A percentile compares a stretch with the other conserved stretches of the same genome.
Evolutionary conservation across 306 rosid genomes (phyloP).

Genomic region (Gillenia trifoliata): DNA sequence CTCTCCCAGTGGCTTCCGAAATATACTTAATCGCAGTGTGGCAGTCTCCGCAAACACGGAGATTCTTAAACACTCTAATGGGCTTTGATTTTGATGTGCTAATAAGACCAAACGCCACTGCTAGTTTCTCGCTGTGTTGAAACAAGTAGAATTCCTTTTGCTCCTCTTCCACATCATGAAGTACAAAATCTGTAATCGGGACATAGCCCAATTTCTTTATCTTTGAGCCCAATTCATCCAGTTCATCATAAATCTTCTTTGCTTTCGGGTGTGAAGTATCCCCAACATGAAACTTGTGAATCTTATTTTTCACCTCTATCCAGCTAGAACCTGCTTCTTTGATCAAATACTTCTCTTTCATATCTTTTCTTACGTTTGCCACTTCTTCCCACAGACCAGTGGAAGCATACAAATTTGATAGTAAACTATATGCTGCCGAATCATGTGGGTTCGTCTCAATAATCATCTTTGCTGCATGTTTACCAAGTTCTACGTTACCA

Average conservation of each 20-base stretch:
- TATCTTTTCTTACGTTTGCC: constrained; percentile 15
- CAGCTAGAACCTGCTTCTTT: constrained; percentile 27
- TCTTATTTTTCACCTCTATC: constrained; percentile 16
- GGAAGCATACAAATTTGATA: constrained; percentile 22
- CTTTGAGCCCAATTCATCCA: constrained; percentile 2
- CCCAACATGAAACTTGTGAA: constrained; percentile 25
- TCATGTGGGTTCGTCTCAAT: constrained; percentile 17
- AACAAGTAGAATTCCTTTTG: constrained; percentile 14
- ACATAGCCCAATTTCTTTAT: constrained; percentile 20
- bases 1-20: constrained; percentile 19
- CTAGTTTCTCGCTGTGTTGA: constrained; percentile 30
- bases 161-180: constrained; percentile 20
- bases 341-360: constrained; percentile 19
- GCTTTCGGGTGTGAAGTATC: constrained; percentile 19
- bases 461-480: constrained; percentile 18
- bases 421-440: constrained; percentile 19
- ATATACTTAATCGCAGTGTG: constrained; percentile 22
- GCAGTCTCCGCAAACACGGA: constrained; percentile 23
- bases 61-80: constrained; percentile 21
- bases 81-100: constrained; percentile 15
- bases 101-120: constrained; percentile 25
- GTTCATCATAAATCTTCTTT: constrained; percentile 17
- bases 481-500: constrained; percentile 18
- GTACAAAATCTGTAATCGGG: constrained; percentile 21
- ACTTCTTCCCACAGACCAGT: constrained; percentile 20